These are phyloP conservation scores for Candida arabinofermentans DNA, from an alignment of 805 yeast genomes.

Conservation along the genomic window DNA sequence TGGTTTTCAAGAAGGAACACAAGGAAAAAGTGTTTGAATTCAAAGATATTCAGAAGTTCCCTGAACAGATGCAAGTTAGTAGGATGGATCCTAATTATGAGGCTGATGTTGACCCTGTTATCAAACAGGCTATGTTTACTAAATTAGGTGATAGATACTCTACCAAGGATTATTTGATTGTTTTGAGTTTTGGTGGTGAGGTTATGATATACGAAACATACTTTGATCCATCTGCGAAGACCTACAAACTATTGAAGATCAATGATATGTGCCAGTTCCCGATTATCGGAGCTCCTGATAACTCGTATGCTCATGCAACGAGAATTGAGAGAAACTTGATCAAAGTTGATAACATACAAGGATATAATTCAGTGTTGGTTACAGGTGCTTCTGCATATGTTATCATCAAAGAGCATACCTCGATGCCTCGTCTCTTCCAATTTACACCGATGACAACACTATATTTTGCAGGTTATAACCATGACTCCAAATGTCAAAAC, in stretches of 20 bases:
- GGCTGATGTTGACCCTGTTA: slow-evolving; percentile 65
- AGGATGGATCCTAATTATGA: slow-evolving; percentile 46
- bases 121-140: slow-evolving; percentile 63
- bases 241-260: slow-evolving; percentile 38
- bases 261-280: slow-evolving; percentile 39
- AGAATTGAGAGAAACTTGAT: slow-evolving; percentile 64
- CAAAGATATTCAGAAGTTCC: slow-evolving; percentile 43
- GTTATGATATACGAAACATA: slow-evolving; percentile 60
- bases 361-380: slow-evolving; percentile 57
- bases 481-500: slow-evolving; percentile 27
- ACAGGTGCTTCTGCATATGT: slow-evolving; percentile 73
- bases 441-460: slow-evolving; percentile 62
- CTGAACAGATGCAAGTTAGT: slow-evolving; percentile 39
- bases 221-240: slow-evolving; percentile 36
- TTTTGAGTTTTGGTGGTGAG: slow-evolving; percentile 81
- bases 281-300: slow-evolving; percentile 77
- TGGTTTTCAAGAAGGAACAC: slow-evolving; percentile 57
- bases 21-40: slow-evolving; percentile 51
- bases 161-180: slow-evolving; percentile 61
- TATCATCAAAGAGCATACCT: slow-evolving; percentile 59
- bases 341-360: slow-evolving; percentile 54
- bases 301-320: slow-evolving; percentile 67
- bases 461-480: slow-evolving; percentile 58
- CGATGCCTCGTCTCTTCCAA: slow-evolving; percentile 61
- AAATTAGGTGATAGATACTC: slow-evolving; percentile 55